These are phyloP conservation scores for Hericium alpestre DNA, from an alignment of 768 basidiomycete genomes.

Conservation along the genomic window DNA sequence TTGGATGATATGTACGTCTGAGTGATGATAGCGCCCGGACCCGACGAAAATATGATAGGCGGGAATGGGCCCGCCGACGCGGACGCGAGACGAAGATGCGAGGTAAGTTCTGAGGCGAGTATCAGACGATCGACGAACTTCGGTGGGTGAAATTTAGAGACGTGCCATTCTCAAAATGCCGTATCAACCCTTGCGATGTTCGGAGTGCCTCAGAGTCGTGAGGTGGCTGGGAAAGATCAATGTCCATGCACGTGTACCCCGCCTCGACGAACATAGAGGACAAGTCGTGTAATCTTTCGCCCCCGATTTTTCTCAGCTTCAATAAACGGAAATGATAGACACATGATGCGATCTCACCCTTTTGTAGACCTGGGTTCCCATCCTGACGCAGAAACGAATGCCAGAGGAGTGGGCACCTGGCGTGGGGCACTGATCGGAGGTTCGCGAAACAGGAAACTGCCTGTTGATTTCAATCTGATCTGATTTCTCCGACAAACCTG, in stretches of 20 bases:
- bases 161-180: not conserved
- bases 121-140: not conserved
- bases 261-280: constrained; percentile 33
- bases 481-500: not conserved
- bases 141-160: not conserved
- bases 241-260: constrained; percentile 40
- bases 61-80: constrained; percentile 35
- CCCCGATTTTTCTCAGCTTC: not conserved
- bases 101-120: constrained; percentile 27
- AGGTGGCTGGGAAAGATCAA: constrained; percentile 25
- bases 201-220: not conserved
- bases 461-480: not conserved
- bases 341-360: constrained; percentile 4
- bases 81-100: constrained; percentile 28
- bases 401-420: constrained; percentile 41
- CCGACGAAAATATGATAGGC: constrained; percentile 45
- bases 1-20: constrained; percentile 62
- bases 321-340: not conserved
- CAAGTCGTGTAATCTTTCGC: constrained; percentile 19
- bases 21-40: constrained; percentile 41
- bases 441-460: constrained; percentile 18
- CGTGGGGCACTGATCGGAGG: constrained; percentile 33
- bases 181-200: not conserved
- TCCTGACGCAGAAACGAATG: constrained; percentile 37
- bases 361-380: constrained; percentile 32